Percentiles rank a stretch among this genome's conserved stretches.
Evolutionary conservation across 257 asterid genomes (phyloP).

Genomic region (Striga asiatica): DNA sequence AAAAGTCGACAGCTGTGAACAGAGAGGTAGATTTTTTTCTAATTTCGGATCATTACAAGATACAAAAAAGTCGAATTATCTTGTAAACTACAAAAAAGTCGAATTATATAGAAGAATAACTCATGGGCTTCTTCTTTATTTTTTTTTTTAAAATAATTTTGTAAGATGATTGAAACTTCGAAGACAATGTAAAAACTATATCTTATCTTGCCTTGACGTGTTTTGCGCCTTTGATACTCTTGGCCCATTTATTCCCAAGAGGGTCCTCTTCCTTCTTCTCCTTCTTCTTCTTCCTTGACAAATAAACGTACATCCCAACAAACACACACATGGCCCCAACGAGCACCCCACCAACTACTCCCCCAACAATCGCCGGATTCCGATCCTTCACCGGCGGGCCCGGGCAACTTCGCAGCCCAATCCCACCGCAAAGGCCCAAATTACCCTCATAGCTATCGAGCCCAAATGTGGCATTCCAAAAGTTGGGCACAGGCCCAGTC

Average conservation of each 20-base stretch:
- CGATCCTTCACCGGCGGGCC: constrained; percentile 9
- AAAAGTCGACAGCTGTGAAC: constrained; percentile 65
- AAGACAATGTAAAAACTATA: background rate
- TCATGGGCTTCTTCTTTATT: background rate
- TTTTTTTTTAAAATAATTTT: too few relatives aligned
- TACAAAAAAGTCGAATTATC: too few relatives aligned
- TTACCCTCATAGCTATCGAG: constrained; percentile 24
- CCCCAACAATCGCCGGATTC: constrained; percentile 22
- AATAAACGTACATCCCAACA: too few relatives aligned
- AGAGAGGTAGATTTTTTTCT: too few relatives aligned
- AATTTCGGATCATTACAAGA: too few relatives aligned
- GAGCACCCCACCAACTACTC: constrained; percentile 28
- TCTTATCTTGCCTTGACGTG: constrained; percentile 30
- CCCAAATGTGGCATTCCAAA: constrained; percentile 4
- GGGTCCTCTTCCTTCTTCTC: constrained; percentile 24
- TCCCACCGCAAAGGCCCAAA: constrained; percentile 30
- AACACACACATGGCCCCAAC: constrained; percentile 21
- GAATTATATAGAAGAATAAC: background rate
- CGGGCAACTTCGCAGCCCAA: constrained; percentile 23
- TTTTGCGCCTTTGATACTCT: constrained; percentile 38
- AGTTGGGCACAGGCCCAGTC: constrained; percentile 26
- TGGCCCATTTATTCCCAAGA: constrained; percentile 49
- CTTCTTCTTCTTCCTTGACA: constrained; percentile 16
- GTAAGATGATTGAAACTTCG: too few relatives aligned
- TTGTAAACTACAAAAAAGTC: too few relatives aligned